Conservation (phyloP, 2,329 filamentous ascomycete species). For the Pseudogymnoascus sp. region DNA sequence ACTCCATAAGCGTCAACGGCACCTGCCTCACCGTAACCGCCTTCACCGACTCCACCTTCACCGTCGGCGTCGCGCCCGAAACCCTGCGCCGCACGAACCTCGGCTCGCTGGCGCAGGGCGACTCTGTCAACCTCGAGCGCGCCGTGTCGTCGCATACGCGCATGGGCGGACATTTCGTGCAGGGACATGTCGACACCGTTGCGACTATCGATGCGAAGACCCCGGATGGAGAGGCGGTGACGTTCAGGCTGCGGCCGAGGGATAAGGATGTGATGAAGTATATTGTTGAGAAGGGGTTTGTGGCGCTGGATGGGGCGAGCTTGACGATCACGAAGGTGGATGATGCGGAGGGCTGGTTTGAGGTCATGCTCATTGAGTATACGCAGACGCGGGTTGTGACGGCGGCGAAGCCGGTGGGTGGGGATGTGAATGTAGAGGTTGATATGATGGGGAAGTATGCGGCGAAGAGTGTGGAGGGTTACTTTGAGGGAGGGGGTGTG, state of each 20-base stretch:
- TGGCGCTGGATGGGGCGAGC: slow-evolving; percentile 89
- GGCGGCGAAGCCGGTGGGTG: slow-evolving; percentile 29
- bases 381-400: slow-evolving; percentile 80
- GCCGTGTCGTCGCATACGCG: slow-evolving; percentile 85
- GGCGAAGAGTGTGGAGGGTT: slow-evolving; percentile 80
- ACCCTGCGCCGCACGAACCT: slow-evolving; percentile 93
- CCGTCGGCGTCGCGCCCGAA: slow-evolving; percentile 89
- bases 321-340: slow-evolving; percentile 84
- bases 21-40: slow-evolving; percentile 90
- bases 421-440: slow-evolving; percentile 32
- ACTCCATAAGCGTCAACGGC: slow-evolving; percentile 84
- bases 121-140: slow-evolving; percentile 83
- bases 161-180: slow-evolving; percentile 97
- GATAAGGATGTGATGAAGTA: slow-evolving; percentile 68
- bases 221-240: slow-evolving; percentile 83
- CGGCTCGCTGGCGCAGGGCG: slow-evolving; percentile 58
- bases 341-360: slow-evolving; percentile 74
- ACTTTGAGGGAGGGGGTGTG: slow-evolving; percentile 53
- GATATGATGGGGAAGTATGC: slow-evolving; percentile 64
- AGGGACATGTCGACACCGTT: slow-evolving; percentile 91
- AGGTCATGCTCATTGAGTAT: slow-evolving; percentile 97
- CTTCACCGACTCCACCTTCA: slow-evolving; percentile 59
- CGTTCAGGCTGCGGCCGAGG: slow-evolving; percentile 71
- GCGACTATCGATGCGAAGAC: slow-evolving; percentile 65
- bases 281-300: slow-evolving; percentile 92